Evolutionary conservation across 495 filamentous ascomycete genomes (phyloP).

Genomic region (Talaromyces stipitatus): DNA sequence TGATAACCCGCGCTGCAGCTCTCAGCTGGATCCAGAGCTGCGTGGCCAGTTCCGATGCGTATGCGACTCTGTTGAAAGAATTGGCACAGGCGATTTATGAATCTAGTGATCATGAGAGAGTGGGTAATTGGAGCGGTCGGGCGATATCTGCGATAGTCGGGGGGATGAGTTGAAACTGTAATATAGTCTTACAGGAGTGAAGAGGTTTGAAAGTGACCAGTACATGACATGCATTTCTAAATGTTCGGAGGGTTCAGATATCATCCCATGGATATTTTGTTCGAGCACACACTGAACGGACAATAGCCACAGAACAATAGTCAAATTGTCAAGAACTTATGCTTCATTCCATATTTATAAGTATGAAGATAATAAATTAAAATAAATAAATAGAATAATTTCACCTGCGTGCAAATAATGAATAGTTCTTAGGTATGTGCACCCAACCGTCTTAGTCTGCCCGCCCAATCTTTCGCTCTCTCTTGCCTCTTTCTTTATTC

Average conservation of each 20-base stretch:
- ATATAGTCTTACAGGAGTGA: too few species aligned
- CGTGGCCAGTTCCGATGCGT: conserved; percentile 30
- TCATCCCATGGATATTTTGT: too few species aligned
- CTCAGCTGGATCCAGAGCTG: conserved; percentile 70
- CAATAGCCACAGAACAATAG: too few species aligned
- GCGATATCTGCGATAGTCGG: conserved; percentile 25
- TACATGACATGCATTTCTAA: too few species aligned
- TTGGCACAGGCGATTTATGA: conserved; percentile 58
- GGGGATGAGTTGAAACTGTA: conserved; percentile 13
- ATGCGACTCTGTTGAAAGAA: conserved; percentile 45
- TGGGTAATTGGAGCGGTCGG: conserved; percentile 59
- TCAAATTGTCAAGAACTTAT: too few species aligned
- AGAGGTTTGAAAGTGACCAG: too few species aligned
- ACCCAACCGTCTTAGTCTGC: neutral
- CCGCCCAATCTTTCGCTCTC: neutral
- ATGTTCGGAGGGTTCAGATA: too few species aligned
- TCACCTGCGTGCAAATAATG: too few species aligned
- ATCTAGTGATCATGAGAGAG: conserved; percentile 59
- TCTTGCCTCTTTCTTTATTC: neutral
- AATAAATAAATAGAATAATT: too few species aligned
- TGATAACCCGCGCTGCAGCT: conserved; percentile 77
- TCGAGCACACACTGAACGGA: too few species aligned
- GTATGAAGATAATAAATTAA: too few species aligned
- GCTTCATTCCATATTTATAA: too few species aligned
- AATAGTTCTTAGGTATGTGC: neutral